Evolutionary conservation across 371 early-diverging fungal genomes (phyloP).

Genomic region (Gilbertella persicaria): DNA sequence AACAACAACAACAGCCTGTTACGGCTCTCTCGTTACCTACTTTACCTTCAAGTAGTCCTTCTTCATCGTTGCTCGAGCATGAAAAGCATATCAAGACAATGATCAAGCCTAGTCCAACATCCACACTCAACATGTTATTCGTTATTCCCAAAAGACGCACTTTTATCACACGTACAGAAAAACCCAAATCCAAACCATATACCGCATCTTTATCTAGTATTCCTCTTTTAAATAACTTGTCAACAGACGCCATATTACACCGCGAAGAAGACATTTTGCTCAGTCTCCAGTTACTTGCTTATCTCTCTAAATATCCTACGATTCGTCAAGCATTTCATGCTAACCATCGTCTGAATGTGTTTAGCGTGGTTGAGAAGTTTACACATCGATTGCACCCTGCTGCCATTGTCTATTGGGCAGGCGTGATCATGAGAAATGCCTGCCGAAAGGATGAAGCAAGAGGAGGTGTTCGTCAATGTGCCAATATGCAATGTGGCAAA

Average conservation of each 20-base stretch:
- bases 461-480: constrained; percentile 74
- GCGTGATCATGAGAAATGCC: constrained; percentile 80
- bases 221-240: constrained; percentile 29
- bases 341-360: constrained; percentile 61
- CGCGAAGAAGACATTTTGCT: constrained; percentile 83
- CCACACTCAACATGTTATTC: constrained; percentile 8
- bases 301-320: constrained; percentile 79
- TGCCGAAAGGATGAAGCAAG: constrained; percentile 76
- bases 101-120: background rate
- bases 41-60: background rate
- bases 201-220: constrained; percentile 25
- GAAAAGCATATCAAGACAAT: background rate
- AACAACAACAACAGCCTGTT: constrained; percentile 18
- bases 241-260: constrained; percentile 61
- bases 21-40: no score
- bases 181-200: constrained; percentile 27
- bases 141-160: constrained; percentile 30
- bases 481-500: constrained; percentile 74
- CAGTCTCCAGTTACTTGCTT: constrained; percentile 81
- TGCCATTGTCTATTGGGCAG: constrained; percentile 78
- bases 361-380: constrained; percentile 74
- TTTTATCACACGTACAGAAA: constrained; percentile 20
- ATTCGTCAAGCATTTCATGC: constrained; percentile 68
- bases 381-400: constrained; percentile 66
- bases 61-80: background rate